A percentile compares a stretch with the other conserved stretches of the same genome.
These are phyloP conservation scores for Bigelowiella natans DNA, from an alignment of 78 protist genomes.

Conservation along the genomic window DNA sequence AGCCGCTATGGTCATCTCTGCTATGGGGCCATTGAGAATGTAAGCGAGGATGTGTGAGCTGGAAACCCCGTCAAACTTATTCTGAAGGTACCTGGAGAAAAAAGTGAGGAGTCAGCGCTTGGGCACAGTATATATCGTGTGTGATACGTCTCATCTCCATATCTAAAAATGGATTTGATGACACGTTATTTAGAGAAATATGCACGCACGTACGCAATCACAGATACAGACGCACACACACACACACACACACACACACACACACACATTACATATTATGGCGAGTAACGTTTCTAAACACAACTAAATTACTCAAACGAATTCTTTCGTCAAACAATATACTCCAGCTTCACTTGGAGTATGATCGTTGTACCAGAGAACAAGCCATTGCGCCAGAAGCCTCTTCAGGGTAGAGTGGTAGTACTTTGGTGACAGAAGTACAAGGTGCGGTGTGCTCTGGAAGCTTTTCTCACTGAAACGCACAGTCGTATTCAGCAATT, in stretches of 20 bases:
- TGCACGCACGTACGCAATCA: too few species aligned
- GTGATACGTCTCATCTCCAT: not conserved
- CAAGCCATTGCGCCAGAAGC: constrained; percentile 18
- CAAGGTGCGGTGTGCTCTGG: constrained; percentile 29
- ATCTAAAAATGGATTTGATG: not conserved
- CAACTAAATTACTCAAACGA: not conserved
- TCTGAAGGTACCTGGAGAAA: not conserved
- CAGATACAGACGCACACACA: too few species aligned
- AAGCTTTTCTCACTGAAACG: not conserved
- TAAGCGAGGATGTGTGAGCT: too few species aligned
- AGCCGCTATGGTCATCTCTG: not conserved
- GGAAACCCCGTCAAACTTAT: not conserved
- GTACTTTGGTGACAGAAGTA: constrained; percentile 5
- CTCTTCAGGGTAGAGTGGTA: constrained; percentile 4
- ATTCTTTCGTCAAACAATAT: constrained; percentile 1
- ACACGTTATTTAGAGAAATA: not conserved
- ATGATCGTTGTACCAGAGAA: constrained; percentile 5
- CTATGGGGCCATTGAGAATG: constrained; percentile 22
- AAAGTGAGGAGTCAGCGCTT: not conserved
- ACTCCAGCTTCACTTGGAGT: not conserved
- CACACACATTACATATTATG: not conserved
- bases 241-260: too few species aligned
- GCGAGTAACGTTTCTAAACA: not conserved
- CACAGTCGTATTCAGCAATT: too few species aligned
- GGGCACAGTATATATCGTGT: too few species aligned